These are phyloP conservation scores for Abortiporus biennis DNA, from an alignment of 1,284 basidiomycete species.

Conservation along the genomic window DNA sequence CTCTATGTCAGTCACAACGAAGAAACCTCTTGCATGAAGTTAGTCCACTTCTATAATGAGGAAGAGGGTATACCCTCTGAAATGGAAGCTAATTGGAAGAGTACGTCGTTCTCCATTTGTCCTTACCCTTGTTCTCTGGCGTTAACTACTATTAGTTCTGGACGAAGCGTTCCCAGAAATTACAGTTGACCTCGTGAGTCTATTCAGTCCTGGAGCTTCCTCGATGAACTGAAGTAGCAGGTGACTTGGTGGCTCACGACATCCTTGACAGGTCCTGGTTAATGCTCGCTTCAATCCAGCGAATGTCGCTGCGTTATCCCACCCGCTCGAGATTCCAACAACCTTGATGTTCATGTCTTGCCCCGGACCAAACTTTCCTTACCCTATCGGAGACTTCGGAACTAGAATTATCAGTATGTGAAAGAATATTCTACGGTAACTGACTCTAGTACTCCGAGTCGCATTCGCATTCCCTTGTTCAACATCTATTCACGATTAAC, in stretches of 20 bases:
- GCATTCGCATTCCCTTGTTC: no score
- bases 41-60: conserved; percentile 55
- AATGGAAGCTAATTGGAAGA: conserved; percentile 57
- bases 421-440: background rate
- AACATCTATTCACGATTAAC: no score
- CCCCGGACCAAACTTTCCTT: conserved; percentile 35
- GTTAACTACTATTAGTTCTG: conserved; percentile 13
- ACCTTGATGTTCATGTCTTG: conserved; percentile 52
- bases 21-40: conserved; percentile 58
- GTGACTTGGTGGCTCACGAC: background rate
- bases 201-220: background rate
- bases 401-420: conserved; percentile 43
- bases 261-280: conserved; percentile 38
- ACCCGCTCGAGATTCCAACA: conserved; percentile 36
- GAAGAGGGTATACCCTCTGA: conserved; percentile 49
- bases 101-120: conserved; percentile 25
- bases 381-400: conserved; percentile 39
- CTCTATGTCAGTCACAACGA: conserved; percentile 62
- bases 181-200: conserved; percentile 21
- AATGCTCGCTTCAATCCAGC: conserved; percentile 37
- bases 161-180: conserved; percentile 25
- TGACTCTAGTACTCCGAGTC: background rate
- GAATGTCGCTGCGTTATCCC: conserved; percentile 38
- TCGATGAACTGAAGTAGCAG: no score
- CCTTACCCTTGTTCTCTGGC: background rate